Evolutionary conservation across 148 eudicot genomes (phyloP).

Genomic region (Polygonum maritimum): DNA sequence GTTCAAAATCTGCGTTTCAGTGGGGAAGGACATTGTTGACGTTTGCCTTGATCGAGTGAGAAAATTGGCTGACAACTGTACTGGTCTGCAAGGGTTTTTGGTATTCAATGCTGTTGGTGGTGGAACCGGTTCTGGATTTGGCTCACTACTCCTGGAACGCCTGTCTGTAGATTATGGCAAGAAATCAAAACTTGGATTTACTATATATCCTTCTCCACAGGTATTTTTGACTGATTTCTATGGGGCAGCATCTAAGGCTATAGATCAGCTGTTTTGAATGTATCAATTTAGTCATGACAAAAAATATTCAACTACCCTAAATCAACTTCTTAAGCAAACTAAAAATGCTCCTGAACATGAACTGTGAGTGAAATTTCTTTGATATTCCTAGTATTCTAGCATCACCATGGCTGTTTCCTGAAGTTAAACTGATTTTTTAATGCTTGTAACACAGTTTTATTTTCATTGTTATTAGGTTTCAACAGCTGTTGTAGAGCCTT

Average conservation of each 20-base stretch:
- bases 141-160: constrained; percentile 12
- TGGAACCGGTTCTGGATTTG: constrained; percentile 13
- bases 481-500: constrained; percentile 62
- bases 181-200: constrained; percentile 14
- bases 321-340: no score
- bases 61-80: constrained; percentile 12
- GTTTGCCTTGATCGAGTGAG: constrained; percentile 13
- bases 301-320: no score
- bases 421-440: not conserved
- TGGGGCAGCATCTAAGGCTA: not conserved
- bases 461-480: constrained; percentile 11
- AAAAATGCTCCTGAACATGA: not conserved
- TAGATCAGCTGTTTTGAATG: not conserved
- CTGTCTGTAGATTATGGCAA: constrained; percentile 14
- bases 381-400: not conserved
- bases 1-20: not conserved
- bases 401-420: not conserved
- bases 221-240: not conserved
- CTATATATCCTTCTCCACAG: constrained; percentile 13
- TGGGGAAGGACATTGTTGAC: constrained; percentile 13
- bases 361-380: not conserved
- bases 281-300: no score
- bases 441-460: not conserved
- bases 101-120: constrained; percentile 14
- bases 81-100: constrained; percentile 15